A percentile compares a stretch with the other conserved stretches of the same genome.
These are phyloP conservation scores for Cystobasidium onofrii DNA, from an alignment of 768 basidiomycete species.

Conservation along the genomic window DNA sequence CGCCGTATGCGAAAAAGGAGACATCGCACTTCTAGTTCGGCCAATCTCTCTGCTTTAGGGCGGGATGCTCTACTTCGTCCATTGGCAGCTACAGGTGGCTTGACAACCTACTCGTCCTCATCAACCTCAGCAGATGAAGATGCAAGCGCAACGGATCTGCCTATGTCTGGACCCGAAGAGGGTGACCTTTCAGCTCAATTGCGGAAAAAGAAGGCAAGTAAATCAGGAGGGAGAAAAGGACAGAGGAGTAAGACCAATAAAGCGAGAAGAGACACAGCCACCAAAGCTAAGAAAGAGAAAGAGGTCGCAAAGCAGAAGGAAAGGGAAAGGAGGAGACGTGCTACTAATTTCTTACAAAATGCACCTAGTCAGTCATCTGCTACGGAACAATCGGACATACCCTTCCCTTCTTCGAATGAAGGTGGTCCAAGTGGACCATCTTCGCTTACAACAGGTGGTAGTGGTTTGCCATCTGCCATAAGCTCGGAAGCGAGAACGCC, in stretches of 20 bases:
- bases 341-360: neutral
- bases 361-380: neutral
- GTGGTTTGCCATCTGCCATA: neutral
- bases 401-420: neutral
- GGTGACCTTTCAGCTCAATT: neutral
- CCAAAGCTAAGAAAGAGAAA: slow-evolving; percentile 23
- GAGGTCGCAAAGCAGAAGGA: slow-evolving; percentile 21
- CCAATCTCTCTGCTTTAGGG: neutral
- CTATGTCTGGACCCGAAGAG: neutral
- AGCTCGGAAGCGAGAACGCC: neutral
- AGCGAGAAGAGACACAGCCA: neutral
- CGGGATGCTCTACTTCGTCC: slow-evolving; percentile 1
- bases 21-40: neutral
- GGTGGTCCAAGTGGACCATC: neutral
- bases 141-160: slow-evolving; percentile 1
- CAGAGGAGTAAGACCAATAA: slow-evolving; percentile 7
- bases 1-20: neutral
- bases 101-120: neutral
- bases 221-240: slow-evolving; percentile 19
- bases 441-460: neutral
- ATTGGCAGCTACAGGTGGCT: neutral
- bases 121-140: slow-evolving; percentile 7
- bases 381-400: neutral
- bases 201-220: neutral
- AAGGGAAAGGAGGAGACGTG: slow-evolving; percentile 3